Evolutionary conservation across 805 yeast species (phyloP), one percentile per base, ranked within the genome.

Genomic region (Brettanomyces naardenensis): DNA sequence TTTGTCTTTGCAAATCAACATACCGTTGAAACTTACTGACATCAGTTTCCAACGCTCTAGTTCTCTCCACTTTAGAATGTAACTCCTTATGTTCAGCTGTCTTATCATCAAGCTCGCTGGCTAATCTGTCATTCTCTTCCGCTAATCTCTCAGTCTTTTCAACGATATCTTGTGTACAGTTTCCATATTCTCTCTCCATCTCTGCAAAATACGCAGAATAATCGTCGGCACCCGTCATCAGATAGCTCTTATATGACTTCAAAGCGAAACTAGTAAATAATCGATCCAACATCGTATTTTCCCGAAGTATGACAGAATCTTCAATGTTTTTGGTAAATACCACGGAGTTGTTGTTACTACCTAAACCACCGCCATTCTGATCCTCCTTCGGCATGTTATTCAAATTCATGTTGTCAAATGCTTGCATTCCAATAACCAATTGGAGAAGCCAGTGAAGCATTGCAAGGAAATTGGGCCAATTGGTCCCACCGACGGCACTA

Each of bases 401-500:
- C 9, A 58, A 53, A 29, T 64, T 62, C 5, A 56, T 45, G 37
- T 44, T 49, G 37, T 63, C 73, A 35, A 59, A 55, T 29, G 52
- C 51, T 35, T 71, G 40, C 65, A 56, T 36, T 64, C 67, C 44
- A 44, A 52, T 48, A 67, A 78, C 43, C 76, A 65, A 42, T 45
- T 75, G 75, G 4, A 81, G 76, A 32, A 88, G 55, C 96, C 96
- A 88, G 54, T 81, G 78, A 18, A 88, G 61, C 72, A 89, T 75
- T 1, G 92, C 95, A 30, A 88, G 57, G 46, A 86, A 84, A 6
- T 72, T 71, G 10, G 85, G 87, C 96, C 96, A 88, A 46, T 78
- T 78, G 35, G 81, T 78, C 3, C 95, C 95, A 5, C 95, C 95
- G 10, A 86, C 95, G 0, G 95, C 95, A 28, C 88, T 76, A 28